Percentiles rank a stretch among this genome's conserved stretches.
phyloP scores from a whole-genome alignment of 148 eudicot genomes.

The Chenopodium berlandieri region DNA sequence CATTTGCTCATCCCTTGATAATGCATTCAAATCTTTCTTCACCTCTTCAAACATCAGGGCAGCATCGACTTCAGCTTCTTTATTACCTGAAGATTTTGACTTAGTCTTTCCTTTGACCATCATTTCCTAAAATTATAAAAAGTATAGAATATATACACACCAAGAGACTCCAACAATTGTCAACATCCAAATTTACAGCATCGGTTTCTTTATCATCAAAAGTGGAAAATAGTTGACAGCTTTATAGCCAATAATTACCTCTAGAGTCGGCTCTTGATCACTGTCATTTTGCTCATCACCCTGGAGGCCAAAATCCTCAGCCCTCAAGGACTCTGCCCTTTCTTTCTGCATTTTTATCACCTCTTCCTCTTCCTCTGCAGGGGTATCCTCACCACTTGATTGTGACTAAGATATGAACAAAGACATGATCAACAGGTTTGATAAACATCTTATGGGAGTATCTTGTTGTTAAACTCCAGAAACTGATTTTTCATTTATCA shows the following conservation, averaged over 20 bases:
- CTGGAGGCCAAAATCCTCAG: constrained; percentile 69
- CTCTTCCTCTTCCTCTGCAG: constrained; percentile 71
- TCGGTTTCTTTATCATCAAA: neutral
- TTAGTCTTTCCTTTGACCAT: constrained; percentile 44
- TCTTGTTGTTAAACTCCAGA: neutral
- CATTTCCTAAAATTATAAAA: constrained; percentile 44
- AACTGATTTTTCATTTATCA: neutral
- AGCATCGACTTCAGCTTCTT: constrained; percentile 40
- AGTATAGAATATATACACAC: constrained; percentile 7
- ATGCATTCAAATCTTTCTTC: constrained; percentile 69
- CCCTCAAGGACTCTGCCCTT: constrained; percentile 44
- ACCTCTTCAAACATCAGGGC: constrained; percentile 56
- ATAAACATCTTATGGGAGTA: neutral
- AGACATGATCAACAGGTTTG: constrained; percentile 15
- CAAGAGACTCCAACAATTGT: neutral
- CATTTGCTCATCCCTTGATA: constrained; percentile 91
- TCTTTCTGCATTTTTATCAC: constrained; percentile 58
- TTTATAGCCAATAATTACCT: constrained; percentile 34
- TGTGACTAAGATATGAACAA: constrained; percentile 36
- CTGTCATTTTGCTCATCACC: constrained; percentile 49
- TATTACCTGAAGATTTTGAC: constrained; percentile 37
- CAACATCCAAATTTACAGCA: constrained; percentile 4
- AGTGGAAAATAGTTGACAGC: neutral
- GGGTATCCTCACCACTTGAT: constrained; percentile 67
- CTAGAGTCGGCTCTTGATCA: constrained; percentile 78